These are phyloP conservation scores for Saturnispora saitoi DNA, from an alignment of 805 yeast species.

Conservation along the genomic window DNA sequence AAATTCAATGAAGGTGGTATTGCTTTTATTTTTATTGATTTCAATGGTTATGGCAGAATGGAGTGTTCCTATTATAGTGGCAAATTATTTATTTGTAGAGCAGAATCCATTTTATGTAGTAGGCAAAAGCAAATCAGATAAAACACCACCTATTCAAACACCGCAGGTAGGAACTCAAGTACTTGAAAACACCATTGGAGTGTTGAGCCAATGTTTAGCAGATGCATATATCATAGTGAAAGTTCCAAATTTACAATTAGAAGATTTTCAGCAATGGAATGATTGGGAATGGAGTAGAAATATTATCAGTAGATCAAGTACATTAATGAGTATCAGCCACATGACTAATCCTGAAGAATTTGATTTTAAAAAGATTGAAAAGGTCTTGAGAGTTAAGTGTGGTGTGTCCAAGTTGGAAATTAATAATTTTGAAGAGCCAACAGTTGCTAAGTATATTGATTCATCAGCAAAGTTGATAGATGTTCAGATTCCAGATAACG, in stretches of 20 bases:
- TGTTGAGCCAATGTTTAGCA: conserved; percentile 36
- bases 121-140: conserved; percentile 1
- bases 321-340: conserved; percentile 52
- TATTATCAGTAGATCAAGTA: conserved; percentile 48
- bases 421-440: conserved; percentile 33
- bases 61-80: conserved; percentile 7
- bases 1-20: neutral
- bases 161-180: neutral
- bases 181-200: conserved; percentile 4
- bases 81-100: conserved; percentile 2
- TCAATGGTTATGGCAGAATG: neutral
- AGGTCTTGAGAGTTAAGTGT: conserved; percentile 25
- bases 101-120: conserved; percentile 6
- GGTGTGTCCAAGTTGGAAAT: conserved; percentile 38
- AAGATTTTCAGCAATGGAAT: conserved; percentile 37
- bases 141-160: conserved; percentile 5
- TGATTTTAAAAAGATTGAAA: conserved; percentile 4
- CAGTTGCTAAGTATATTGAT: conserved; percentile 52
- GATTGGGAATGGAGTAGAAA: conserved; percentile 42
- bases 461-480: conserved; percentile 52
- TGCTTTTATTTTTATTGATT: neutral
- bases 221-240: conserved; percentile 50
- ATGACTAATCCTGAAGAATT: conserved; percentile 26
- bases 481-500: conserved; percentile 41
- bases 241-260: conserved; percentile 42